Base-by-base conservation (phyloP, 306 rosid genomes). In the Spatholobus suberectus region DNA sequence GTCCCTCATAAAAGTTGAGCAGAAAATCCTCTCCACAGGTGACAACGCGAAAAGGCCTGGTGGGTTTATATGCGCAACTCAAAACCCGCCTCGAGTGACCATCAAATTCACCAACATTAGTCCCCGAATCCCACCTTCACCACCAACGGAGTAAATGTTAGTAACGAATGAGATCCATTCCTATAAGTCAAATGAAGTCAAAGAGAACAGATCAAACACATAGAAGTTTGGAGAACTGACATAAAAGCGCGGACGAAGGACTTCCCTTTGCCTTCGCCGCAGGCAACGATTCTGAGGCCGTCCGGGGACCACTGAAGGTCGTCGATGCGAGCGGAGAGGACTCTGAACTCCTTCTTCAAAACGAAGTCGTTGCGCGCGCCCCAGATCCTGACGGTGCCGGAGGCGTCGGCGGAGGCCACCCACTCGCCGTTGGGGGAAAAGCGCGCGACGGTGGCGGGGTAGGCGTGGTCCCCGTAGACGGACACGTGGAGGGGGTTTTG, bases 221-320 rank as follows among this genome's bases (percentile, higher is more conserved):
- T 29, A 29, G 32, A 8, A 20, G 24, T 17, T 27, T 13, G 13
- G 24, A 29, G 70, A 63, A 63, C 46, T 8, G 1, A 71, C 76
- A 94, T 96, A 70, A 96, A 96, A 69, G 98, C 96, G 41, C 96
- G 98, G 24, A 94, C 98, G 7, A 96, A 80, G n/a, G 98, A 96
- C 43, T 91, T 94, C 17, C 99, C 97, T 69, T 89, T 94, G 74
- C 95, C 97, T 1, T 96, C 99, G 27, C 99, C 99, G 55, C 89
- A 96, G 18, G 94, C 97, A 5, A 96, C 98, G 85, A 96, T 96
- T 80, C 99, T 82, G 78, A 94, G 76, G 4, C 98, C 98, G 26
- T 96, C 97, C 6, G 97, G 94, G 18, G 98, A 94, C 99, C 99
- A 96, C 58, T 94, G 99, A 27, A 96, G 92, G 82, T 96, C 98